A percentile compares a stretch with the other conserved stretches of the same genome.
phyloP scores from a whole-genome alignment of 2,329 filamentous ascomycete species.

The Alternaria incomplexa region DNA sequence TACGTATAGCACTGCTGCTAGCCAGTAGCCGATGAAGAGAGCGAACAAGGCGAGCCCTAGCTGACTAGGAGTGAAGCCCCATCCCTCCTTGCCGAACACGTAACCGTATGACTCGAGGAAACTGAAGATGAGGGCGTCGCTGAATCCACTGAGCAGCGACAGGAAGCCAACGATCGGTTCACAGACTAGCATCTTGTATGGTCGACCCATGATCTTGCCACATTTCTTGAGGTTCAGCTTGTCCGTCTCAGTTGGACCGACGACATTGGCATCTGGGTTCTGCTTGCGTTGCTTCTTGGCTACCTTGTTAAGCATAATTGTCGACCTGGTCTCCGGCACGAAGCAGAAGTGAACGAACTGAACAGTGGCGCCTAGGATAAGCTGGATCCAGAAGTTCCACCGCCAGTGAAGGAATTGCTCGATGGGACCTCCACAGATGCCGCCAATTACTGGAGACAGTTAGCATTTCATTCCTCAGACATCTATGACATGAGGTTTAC shows the following conservation, averaged over 20 bases:
- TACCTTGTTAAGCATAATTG: conserved; percentile 76
- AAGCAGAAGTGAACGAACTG: conserved; percentile 70
- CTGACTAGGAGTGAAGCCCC: conserved; percentile 64
- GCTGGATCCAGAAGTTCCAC: conserved; percentile 83
- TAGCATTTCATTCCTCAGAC: background rate
- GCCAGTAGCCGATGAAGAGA: conserved; percentile 69
- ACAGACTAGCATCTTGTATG: conserved; percentile 74
- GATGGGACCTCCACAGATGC: conserved; percentile 79
- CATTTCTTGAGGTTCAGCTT: conserved; percentile 37
- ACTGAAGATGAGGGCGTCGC: conserved; percentile 78
- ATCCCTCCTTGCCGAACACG: conserved; percentile 66
- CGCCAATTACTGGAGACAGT: conserved; percentile 72
- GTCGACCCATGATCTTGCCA: conserved; percentile 63
- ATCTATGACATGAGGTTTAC: conserved; percentile 10
- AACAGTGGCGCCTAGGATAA: conserved; percentile 75
- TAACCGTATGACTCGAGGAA: conserved; percentile 74
- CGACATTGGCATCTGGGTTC: conserved; percentile 55
- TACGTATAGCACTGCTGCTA: conserved; percentile 66
- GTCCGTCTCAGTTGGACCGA: conserved; percentile 70
- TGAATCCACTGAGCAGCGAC: conserved; percentile 75
- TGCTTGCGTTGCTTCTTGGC: conserved; percentile 74
- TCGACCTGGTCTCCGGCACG: conserved; percentile 78
- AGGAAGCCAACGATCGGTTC: conserved; percentile 76
- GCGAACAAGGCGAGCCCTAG: conserved; percentile 64
- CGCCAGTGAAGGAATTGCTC: conserved; percentile 72